phyloP scores from a whole-genome alignment of 768 basidiomycete genomes.

The Leccinum arenicola region DNA sequence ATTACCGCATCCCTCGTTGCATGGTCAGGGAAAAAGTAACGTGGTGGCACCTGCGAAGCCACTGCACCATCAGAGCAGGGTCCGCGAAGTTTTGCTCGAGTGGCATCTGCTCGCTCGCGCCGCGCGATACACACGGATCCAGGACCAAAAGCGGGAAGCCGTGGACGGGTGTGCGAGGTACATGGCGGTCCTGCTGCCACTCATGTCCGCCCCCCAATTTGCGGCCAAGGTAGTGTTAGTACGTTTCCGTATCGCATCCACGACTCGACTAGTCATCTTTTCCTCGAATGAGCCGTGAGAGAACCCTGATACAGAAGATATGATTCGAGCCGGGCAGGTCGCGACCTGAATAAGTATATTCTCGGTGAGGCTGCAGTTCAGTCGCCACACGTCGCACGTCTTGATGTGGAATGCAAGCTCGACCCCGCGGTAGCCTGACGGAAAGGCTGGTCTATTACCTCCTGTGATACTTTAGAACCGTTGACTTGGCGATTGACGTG shows the following conservation, averaged over 20 bases:
- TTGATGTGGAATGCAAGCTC: conserved; percentile 19
- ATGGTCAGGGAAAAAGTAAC: conserved; percentile 19
- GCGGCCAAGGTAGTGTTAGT: conserved; percentile 13
- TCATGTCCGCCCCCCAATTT: conserved; percentile 23
- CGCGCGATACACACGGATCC: conserved; percentile 10
- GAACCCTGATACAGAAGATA: conserved; percentile 7
- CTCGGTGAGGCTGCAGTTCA: conserved; percentile 9
- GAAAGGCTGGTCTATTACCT: conserved; percentile 20
- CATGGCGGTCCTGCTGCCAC: conserved; percentile 1
- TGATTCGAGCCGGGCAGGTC: conserved; percentile 12
- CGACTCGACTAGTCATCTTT: conserved; percentile 1
- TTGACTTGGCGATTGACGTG: conserved; percentile 28
- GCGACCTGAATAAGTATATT: conserved; percentile 9
- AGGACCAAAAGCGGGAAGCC: conserved; percentile 13
- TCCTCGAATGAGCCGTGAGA: conserved; percentile 7
- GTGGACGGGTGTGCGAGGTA: conserved; percentile 9
- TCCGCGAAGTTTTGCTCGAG: conserved; percentile 8
- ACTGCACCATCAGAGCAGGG: conserved; percentile 12
- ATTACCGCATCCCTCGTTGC: conserved; percentile 23
- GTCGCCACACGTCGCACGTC: conserved; percentile 5
- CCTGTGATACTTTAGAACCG: conserved; percentile 12
- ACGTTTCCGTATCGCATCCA: conserved; percentile 25
- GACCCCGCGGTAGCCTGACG: conserved; percentile 13
- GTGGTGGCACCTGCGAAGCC: conserved; percentile 9
- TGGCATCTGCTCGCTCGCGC: conserved; percentile 6